Evolutionary conservation across 2,329 filamentous ascomycete species (phyloP).

Genomic region (Aspergillus sp.): DNA sequence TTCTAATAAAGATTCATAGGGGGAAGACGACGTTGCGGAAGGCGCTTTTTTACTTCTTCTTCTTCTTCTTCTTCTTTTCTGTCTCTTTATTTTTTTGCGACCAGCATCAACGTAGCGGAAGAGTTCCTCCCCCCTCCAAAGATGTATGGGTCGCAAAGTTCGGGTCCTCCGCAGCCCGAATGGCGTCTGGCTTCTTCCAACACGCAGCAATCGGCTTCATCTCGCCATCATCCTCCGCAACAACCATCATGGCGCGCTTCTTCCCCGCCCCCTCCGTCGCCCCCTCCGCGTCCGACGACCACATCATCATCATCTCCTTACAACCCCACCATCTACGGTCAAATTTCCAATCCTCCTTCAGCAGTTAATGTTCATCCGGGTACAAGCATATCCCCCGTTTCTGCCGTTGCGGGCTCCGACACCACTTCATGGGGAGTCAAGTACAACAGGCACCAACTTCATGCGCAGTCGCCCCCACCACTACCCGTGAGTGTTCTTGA

Average conservation of each 20-base stretch:
- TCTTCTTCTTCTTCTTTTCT: too few species aligned
- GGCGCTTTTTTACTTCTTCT: too few species aligned
- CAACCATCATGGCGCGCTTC: conserved; percentile 25
- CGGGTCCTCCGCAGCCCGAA: conserved; percentile 39
- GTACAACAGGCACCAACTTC: conserved; percentile 41
- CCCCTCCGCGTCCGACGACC: conserved; percentile 21
- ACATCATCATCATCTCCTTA: conserved; percentile 27
- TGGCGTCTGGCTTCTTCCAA: conserved; percentile 36
- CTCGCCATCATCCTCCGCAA: conserved; percentile 17
- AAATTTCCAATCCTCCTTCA: conserved; percentile 30
- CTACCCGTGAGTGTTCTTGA: conserved; percentile 37
- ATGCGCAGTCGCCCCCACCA: conserved; percentile 33
- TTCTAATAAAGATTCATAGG: not conserved
- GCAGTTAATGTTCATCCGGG: not conserved
- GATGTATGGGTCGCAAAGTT: conserved; percentile 40
- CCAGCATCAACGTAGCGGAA: not conserved
- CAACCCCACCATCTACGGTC: conserved; percentile 39
- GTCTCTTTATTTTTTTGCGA: too few species aligned
- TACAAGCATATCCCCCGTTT: conserved; percentile 22
- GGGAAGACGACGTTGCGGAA: too few species aligned
- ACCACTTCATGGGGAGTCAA: conserved; percentile 47
- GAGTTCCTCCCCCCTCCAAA: too few species aligned
- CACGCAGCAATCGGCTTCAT: conserved; percentile 12
- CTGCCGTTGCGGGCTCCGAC: conserved; percentile 26
- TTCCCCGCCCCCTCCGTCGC: conserved; percentile 29